Conservation (phyloP, 2,329 filamentous ascomycete species). For the Pseudodiploospora longispora region DNA sequence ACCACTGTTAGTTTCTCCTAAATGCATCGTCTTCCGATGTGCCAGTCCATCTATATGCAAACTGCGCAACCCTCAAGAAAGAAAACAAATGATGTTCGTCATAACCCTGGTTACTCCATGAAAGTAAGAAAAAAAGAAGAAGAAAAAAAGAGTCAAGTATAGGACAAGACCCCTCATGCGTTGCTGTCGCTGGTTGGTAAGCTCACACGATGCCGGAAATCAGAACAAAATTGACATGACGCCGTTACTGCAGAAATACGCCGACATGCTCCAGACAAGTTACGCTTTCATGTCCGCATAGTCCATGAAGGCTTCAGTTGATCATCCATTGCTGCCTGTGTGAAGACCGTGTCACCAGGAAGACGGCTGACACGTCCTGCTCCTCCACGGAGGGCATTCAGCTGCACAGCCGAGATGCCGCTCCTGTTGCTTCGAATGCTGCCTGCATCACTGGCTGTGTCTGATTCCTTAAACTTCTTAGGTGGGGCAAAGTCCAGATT, state of each 20-base stretch:
- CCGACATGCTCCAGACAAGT: background rate
- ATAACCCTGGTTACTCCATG: conserved; percentile 14
- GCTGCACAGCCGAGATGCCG: conserved; percentile 64
- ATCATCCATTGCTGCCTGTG: conserved; percentile 56
- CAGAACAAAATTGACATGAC: conserved; percentile 7
- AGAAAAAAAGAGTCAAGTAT: conserved; percentile 10
- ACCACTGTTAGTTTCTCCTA: background rate
- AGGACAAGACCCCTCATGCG: conserved; percentile 7
- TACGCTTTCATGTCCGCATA: conserved; percentile 34
- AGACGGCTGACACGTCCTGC: conserved; percentile 82
- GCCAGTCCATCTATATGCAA: conserved; percentile 27
- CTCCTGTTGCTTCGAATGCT: conserved; percentile 58
- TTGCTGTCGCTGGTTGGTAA: conserved; percentile 7
- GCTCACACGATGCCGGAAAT: conserved; percentile 7
- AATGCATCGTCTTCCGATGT: conserved; percentile 10
- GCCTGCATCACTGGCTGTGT: conserved; percentile 56
- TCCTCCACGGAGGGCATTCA: conserved; percentile 67
- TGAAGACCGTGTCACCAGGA: conserved; percentile 74
- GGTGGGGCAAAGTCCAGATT: conserved; percentile 74
- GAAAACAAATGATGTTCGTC: conserved; percentile 22
- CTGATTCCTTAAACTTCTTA: conserved; percentile 59
- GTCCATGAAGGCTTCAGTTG: conserved; percentile 53
- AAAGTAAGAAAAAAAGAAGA: conserved; percentile 16
- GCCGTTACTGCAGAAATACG: conserved; percentile 7
- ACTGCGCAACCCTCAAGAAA: conserved; percentile 18